These are phyloP conservation scores for Chrysoporthe austroafricana DNA, from an alignment of 2,329 filamentous ascomycete genomes.

Conservation along the genomic window DNA sequence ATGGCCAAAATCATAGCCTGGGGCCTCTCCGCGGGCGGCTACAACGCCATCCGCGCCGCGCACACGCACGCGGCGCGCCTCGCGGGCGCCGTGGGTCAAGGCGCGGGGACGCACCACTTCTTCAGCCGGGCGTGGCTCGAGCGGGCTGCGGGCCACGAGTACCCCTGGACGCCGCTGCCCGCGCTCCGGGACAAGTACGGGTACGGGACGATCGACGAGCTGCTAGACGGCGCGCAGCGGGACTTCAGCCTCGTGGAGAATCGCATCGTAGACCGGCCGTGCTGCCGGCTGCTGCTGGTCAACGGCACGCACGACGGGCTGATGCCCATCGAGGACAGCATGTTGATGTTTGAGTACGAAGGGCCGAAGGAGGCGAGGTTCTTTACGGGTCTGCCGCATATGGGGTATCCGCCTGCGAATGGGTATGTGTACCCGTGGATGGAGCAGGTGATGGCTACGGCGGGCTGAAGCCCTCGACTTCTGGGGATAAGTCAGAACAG, in stretches of 20 bases:
- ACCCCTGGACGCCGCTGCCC: slow-evolving; percentile 59
- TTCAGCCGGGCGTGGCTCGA: slow-evolving; percentile 63
- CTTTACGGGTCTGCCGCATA: slow-evolving; percentile 64
- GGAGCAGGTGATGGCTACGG: slow-evolving; percentile 54
- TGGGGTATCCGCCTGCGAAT: slow-evolving; percentile 69
- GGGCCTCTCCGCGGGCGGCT: slow-evolving; percentile 69
- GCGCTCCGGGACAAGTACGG: slow-evolving; percentile 67
- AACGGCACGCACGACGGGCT: slow-evolving; percentile 64
- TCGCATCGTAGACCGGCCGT: slow-evolving; percentile 59
- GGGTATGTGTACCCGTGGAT: slow-evolving; percentile 63
- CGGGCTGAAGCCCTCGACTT: slow-evolving; percentile 7
- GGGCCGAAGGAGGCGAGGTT: slow-evolving; percentile 68
- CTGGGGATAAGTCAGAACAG: neutral
- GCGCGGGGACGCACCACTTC: slow-evolving; percentile 66
- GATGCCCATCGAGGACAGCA: slow-evolving; percentile 70
- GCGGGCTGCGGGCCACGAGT: slow-evolving; percentile 67
- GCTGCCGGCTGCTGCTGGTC: slow-evolving; percentile 62
- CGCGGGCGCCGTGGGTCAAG: slow-evolving; percentile 63
- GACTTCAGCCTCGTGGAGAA: slow-evolving; percentile 66
- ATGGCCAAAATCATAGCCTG: slow-evolving; percentile 61
- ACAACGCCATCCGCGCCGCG: slow-evolving; percentile 69
- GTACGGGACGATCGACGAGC: slow-evolving; percentile 59
- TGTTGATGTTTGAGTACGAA: slow-evolving; percentile 67
- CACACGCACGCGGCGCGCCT: slow-evolving; percentile 65
- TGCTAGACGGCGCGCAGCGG: slow-evolving; percentile 56